Conservation (phyloP, 257 asterid genomes). For the Solanum commersonii region DNA sequence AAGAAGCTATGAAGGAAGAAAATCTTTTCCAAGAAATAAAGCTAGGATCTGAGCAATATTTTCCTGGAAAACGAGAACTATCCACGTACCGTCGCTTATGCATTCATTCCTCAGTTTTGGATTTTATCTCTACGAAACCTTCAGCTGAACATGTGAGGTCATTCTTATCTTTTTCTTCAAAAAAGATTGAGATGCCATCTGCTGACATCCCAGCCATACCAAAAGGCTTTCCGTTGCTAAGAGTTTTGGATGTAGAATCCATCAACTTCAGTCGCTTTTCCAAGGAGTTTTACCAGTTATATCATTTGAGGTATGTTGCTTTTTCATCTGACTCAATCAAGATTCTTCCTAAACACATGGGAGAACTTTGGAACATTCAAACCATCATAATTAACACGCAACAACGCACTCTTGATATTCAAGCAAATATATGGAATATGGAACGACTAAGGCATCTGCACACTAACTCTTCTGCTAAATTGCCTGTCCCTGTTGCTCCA, state of each 20-base stretch:
- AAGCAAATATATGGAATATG: constrained; percentile 12
- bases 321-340: constrained; percentile 5
- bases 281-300: neutral
- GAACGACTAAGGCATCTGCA: constrained; percentile 10
- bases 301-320: constrained; percentile 17
- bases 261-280: constrained; percentile 19
- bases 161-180: constrained; percentile 19
- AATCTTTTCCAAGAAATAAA: constrained; percentile 33
- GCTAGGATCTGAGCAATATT: neutral
- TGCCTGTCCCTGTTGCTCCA: neutral
- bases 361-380: constrained; percentile 12
- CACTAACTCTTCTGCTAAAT: constrained; percentile 11
- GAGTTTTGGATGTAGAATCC: constrained; percentile 15
- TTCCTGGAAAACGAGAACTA: constrained; percentile 2
- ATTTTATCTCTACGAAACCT: constrained; percentile 3
- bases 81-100: constrained; percentile 27
- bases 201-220: constrained; percentile 14
- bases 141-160: constrained; percentile 24
- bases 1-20: constrained; percentile 12
- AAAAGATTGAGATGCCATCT: neutral
- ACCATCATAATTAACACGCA: constrained; percentile 9
- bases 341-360: constrained; percentile 1
- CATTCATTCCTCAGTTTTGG: constrained; percentile 15
- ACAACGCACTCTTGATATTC: constrained; percentile 2
- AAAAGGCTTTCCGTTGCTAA: constrained; percentile 13